Percentiles rank a stretch among this genome's conserved stretches.
phyloP scores from a whole-genome alignment of 2,329 filamentous ascomycete species.

The Neofusicoccum ribis region DNA sequence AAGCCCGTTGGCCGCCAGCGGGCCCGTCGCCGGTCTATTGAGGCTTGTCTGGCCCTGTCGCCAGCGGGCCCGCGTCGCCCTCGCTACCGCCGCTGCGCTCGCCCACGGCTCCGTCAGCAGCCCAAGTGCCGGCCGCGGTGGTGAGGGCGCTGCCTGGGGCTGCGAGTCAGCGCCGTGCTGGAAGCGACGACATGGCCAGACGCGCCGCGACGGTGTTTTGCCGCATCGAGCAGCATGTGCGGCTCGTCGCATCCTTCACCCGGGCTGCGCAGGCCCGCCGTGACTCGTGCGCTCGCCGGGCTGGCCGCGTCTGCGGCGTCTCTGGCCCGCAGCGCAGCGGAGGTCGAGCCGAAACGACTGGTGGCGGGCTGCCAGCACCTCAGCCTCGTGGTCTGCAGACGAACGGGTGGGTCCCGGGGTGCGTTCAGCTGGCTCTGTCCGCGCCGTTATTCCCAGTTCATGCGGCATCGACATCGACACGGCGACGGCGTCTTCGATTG shows the following conservation, averaged over 20 bases:
- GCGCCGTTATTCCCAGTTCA: background rate
- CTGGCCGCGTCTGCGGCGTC: background rate
- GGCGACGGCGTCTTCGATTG: no score
- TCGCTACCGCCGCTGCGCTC: no score
- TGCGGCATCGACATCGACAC: no score
- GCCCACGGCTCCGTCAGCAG: no score
- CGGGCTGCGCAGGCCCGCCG: background rate
- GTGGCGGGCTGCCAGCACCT: background rate
- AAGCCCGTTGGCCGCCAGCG: background rate
- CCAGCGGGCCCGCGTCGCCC: no score
- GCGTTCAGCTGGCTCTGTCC: background rate
- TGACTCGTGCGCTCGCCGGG: background rate
- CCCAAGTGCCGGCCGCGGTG: no score
- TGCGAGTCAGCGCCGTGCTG: background rate
- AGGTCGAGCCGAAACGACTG: background rate
- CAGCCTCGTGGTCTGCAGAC: background rate
- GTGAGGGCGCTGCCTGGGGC: background rate
- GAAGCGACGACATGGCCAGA: background rate
- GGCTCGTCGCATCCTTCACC: background rate
- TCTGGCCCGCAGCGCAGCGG: no score
- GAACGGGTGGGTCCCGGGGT: no score
- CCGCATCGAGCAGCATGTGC: background rate
- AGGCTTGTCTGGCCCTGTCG: no score
- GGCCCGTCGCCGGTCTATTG: no score
- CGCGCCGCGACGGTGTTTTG: background rate